Evolutionary conservation across 1,284 basidiomycete species (phyloP).

Genomic region (Trichosporon ovoides): DNA sequence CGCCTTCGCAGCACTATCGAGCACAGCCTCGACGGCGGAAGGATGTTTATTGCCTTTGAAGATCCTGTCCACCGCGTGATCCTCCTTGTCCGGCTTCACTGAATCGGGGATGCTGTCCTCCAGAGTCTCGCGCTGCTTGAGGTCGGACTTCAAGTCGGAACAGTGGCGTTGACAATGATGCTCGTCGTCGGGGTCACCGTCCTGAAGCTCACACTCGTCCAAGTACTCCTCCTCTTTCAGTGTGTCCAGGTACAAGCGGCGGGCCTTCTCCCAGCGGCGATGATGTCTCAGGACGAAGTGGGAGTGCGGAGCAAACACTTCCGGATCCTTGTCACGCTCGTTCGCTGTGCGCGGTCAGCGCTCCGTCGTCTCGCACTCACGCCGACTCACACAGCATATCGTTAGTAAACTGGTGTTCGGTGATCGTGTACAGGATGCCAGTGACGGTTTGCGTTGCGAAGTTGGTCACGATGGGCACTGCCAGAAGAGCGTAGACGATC

Average conservation of each 20-base stretch:
- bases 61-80: no score
- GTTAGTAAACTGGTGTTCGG: constrained; percentile 16
- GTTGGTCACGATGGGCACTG: constrained; percentile 51
- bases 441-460: constrained; percentile 51
- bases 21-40: background rate
- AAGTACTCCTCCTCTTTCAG: constrained; percentile 2
- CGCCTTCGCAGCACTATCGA: no score
- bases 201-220: constrained; percentile 1
- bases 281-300: constrained; percentile 39
- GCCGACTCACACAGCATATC: background rate
- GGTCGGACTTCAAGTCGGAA: no score
- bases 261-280: constrained; percentile 28
- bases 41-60: background rate
- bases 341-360: background rate
- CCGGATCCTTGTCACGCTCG: constrained; percentile 24
- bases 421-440: constrained; percentile 36
- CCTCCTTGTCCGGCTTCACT: no score
- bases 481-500: constrained; percentile 48
- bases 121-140: no score
- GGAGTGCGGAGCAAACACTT: constrained; percentile 41
- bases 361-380: background rate
- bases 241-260: constrained; percentile 15
- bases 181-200: constrained; percentile 4
- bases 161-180: background rate
- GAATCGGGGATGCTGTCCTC: no score